A percentile compares a stretch with the other conserved stretches of the same genome.
These are phyloP conservation scores for Leptosphaerulina australis DNA, from an alignment of 2,329 filamentous ascomycete genomes.

Conservation along the genomic window DNA sequence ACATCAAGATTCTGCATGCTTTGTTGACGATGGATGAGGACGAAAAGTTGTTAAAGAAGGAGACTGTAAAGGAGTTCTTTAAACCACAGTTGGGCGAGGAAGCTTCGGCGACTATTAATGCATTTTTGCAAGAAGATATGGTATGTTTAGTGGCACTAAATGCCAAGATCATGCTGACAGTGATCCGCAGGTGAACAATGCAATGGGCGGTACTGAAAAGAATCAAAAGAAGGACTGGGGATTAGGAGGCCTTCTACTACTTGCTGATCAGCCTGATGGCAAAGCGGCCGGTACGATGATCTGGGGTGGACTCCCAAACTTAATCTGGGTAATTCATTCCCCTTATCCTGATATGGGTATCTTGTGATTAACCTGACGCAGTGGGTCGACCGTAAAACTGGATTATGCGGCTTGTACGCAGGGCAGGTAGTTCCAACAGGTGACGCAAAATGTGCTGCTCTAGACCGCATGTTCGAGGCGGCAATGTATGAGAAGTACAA, in stretches of 20 bases:
- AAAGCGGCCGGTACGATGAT: conserved; percentile 39
- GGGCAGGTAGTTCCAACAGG: conserved; percentile 40
- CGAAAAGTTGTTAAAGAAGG: conserved; percentile 35
- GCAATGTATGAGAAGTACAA: conserved; percentile 28
- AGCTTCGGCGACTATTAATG: conserved; percentile 29
- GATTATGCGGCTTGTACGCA: conserved; percentile 40
- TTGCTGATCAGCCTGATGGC: conserved; percentile 28
- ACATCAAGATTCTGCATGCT: conserved; percentile 39
- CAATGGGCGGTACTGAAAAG: conserved; percentile 31
- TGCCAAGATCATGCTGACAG: neutral
- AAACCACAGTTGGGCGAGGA: conserved; percentile 36
- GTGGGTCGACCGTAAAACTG: conserved; percentile 43
- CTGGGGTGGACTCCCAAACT: conserved; percentile 44
- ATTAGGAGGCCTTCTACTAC: conserved; percentile 40
- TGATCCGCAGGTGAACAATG: conserved; percentile 23
- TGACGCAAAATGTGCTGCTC: conserved; percentile 25
- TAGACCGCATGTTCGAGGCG: conserved; percentile 29
- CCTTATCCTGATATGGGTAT: neutral
- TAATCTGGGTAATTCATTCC: conserved; percentile 35
- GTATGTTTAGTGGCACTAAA: conserved; percentile 4
- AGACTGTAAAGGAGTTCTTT: conserved; percentile 39
- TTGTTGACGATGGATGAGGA: conserved; percentile 35
- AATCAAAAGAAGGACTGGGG: conserved; percentile 35
- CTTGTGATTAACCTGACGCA: conserved; percentile 11
- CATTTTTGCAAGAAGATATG: conserved; percentile 43